A percentile compares a stretch with the other conserved stretches of the same genome.
These are phyloP conservation scores for Triangularia verruculosa DNA, from an alignment of 2,329 filamentous ascomycete genomes.

Conservation along the genomic window DNA sequence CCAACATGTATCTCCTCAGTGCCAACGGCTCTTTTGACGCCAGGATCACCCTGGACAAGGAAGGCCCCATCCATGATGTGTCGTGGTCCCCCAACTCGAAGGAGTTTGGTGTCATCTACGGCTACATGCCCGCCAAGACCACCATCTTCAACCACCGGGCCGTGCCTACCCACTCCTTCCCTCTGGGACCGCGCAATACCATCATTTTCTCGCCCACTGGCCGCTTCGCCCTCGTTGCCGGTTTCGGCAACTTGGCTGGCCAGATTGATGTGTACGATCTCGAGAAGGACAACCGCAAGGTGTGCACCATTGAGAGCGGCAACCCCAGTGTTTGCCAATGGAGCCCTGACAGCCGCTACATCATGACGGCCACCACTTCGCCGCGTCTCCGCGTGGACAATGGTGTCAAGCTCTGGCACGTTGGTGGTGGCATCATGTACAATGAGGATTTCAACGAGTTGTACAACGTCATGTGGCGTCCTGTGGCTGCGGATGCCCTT, in stretches of 20 bases:
- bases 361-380: constrained; percentile 96
- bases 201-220: constrained; percentile 92
- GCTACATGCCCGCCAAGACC: constrained; percentile 98
- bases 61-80: constrained; percentile 92
- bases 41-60: constrained; percentile 88
- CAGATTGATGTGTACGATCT: constrained; percentile 98
- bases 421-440: constrained; percentile 86
- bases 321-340: constrained; percentile 96
- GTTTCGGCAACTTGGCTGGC: constrained; percentile 94
- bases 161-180: constrained; percentile 78
- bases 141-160: constrained; percentile 95
- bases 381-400: constrained; percentile 95
- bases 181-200: constrained; percentile 86
- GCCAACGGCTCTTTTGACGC: constrained; percentile 91
- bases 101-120: constrained; percentile 96
- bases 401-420: constrained; percentile 92
- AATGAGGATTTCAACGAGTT: constrained; percentile 92
- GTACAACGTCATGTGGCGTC: constrained; percentile 87
- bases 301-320: constrained; percentile 90
- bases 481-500: constrained; percentile 61
- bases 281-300: constrained; percentile 87
- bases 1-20: constrained; percentile 91
- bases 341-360: constrained; percentile 93
- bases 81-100: constrained; percentile 98
- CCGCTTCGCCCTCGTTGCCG: constrained; percentile 88